A percentile compares a stretch with the other conserved stretches of the same genome.
Evolutionary conservation across 805 yeast genomes (phyloP).

Genomic region (Kurtzmaniella fragi): DNA sequence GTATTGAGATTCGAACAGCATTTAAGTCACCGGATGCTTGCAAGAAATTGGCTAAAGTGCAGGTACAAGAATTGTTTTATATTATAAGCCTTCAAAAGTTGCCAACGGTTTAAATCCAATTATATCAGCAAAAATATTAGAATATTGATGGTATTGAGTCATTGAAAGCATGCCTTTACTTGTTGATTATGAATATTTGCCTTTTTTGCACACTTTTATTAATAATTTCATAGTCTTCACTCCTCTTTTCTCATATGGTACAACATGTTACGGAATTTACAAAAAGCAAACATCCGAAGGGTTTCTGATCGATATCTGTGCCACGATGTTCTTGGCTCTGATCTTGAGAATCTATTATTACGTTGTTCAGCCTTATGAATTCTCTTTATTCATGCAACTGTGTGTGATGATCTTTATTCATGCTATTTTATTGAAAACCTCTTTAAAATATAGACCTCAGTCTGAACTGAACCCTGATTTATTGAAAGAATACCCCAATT

Average conservation of each 20-base stretch:
- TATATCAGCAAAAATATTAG: no score
- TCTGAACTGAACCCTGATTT: conserved; percentile 27
- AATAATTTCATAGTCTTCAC: conserved; percentile 71
- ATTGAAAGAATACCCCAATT: conserved; percentile 22
- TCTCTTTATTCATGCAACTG: conserved; percentile 73
- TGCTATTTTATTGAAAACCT: conserved; percentile 53
- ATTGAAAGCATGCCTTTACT: not conserved
- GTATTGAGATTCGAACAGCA: no score
- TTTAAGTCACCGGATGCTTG: no score
- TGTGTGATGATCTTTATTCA: conserved; percentile 84
- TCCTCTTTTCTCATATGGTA: conserved; percentile 82
- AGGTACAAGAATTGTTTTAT: no score
- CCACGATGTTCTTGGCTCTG: conserved; percentile 80
- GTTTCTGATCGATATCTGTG: conserved; percentile 88
- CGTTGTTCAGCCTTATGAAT: conserved; percentile 74
- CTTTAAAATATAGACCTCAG: conserved; percentile 51
- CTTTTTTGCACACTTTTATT: conserved; percentile 47
- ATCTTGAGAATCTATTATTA: conserved; percentile 72
- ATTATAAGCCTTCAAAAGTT: no score
- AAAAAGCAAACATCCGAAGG: conserved; percentile 65
- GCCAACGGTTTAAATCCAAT: no score
- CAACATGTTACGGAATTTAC: conserved; percentile 69
- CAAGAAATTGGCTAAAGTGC: no score
- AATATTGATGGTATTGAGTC: no score
- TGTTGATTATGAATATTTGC: conserved; percentile 14